Evolutionary conservation across 31 red algal genomes (phyloP).

Genomic region (Endocladia muricata): DNA sequence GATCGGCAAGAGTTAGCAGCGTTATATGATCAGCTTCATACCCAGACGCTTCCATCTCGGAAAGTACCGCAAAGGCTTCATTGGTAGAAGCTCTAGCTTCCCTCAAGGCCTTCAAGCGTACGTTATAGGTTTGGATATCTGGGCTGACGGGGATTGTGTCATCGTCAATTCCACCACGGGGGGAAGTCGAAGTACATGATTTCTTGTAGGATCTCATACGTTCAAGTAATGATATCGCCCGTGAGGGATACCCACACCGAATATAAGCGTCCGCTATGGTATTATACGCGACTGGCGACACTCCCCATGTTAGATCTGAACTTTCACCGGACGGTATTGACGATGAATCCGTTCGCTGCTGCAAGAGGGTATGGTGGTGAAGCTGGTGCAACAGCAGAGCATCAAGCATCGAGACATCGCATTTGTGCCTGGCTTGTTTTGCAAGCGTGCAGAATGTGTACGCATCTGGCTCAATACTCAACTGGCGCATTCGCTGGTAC

Average conservation of each 20-base stretch:
- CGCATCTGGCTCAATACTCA: conserved; percentile 54
- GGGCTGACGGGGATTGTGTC: conserved; percentile 45
- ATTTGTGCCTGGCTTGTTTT: conserved; percentile 47
- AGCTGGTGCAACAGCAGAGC: conserved; percentile 64
- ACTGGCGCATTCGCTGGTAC: conserved; percentile 42
- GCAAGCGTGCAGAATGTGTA: conserved; percentile 59
- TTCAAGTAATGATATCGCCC: conserved; percentile 36
- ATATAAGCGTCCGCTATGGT: conserved; percentile 71
- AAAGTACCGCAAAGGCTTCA: conserved; percentile 49
- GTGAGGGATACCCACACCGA: conserved; percentile 50
- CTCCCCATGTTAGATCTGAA: not conserved
- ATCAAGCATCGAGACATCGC: conserved; percentile 57
- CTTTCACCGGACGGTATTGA: conserved; percentile 1
- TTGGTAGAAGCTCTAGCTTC: conserved; percentile 44
- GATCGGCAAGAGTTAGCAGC: conserved; percentile 51
- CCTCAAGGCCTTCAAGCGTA: conserved; percentile 49
- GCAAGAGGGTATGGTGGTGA: conserved; percentile 42
- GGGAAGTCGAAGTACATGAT: no score
- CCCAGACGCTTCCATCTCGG: conserved; percentile 30
- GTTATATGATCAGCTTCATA: conserved; percentile 62
- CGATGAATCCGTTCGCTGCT: not conserved
- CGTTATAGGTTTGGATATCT: conserved; percentile 56
- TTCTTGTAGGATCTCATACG: conserved; percentile 13
- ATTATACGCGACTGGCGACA: conserved; percentile 66
- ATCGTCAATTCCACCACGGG: not conserved